Base-by-base conservation (phyloP, 106 monocot species). In the Dioscorea alata region DNA sequence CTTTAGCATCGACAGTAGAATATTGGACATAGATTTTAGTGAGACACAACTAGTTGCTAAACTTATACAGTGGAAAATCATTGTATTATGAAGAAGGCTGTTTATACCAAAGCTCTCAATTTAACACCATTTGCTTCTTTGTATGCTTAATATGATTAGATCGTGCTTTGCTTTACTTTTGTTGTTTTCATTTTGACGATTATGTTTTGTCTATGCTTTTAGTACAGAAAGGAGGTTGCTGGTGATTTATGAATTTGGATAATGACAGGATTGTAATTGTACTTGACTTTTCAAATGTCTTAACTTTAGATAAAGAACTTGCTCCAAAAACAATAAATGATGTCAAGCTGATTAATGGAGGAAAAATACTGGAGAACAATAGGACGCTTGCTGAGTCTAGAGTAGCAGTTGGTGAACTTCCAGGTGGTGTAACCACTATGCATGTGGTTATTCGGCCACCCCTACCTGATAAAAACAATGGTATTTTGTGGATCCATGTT, bases 261-360 rank as follows among this genome's bases (percentile, higher is more conserved):
- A 4, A 13, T 54, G 9, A 4, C 54, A 54, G 19, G 1, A 15
- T 13, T 13, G n/a, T 54, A 54, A 54, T 16, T 16, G 2, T 54
- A 19, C 13, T 16, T 54, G 15, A 0, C 15, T 54, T 5, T 16
- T 54, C 8, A 54, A 54, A 54, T 19, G 6, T 54, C 18, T 54
- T 19, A 5, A 0, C 0, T 19, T 8, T 48, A 87, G 87, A 69
- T 68, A 87, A 83, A 71, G 75, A 73, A 74, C 74, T 76, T 74
- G 23, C 68, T 59, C 87, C 87, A 52, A 87, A 74, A 75, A 70
- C 77, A 48, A 77, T 83, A 68, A 70, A 83, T 79, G 87, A 87
- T 77, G 59, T 87, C 74, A 87, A 83, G 71, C 83, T 87, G 52
- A 87, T 87, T 52, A 87, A 87, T 71, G 87, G 75, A 18, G 87